Evolutionary conservation across 352 stramenopile species (phyloP), one percentile per base, ranked within the genome.

Genomic region (Pythium pyrilobum): DNA sequence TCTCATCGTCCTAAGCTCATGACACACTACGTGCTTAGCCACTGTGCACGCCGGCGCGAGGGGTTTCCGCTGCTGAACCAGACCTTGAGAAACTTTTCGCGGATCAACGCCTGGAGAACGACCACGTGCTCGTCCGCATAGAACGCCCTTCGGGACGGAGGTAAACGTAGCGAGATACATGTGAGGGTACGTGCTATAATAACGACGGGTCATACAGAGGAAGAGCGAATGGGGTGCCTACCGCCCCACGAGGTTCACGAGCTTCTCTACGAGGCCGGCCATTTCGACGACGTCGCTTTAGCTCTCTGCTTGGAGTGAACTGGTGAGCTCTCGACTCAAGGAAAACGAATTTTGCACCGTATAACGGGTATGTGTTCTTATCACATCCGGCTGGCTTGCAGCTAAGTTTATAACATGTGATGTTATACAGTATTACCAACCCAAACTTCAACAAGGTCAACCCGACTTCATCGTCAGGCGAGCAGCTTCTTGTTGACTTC

Each of bases 51-150:
- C 9, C 16, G 34, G n/a, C 18, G 20, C n/a, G 2, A 48, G 10
- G 28, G 6, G 12, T 24, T 29, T 3, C 6, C 15, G 15, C 27
- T 25, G 34, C 12, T 7, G 21, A n/a, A 10, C 8, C 12, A 2
- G 36, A 94, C 81, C 73, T 95, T 95, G 48, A 95, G 72, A 59
- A 93, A 95, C 41, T 91, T 90, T 39, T 95, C 85, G 31, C 85
- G 82, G 33, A 95, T 81, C 45, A 95, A 65, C 25, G 85, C 85
- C 48, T 83, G 72, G 21, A 95, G 66, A 33, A 95, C 85, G n/a
- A 95, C 81, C 20, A 93, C 69, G 36, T 93, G 82, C 55, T 95
- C 85, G 45, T 95, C 85, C 47, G 85, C 78, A 34, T 95, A 95
- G 53, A 92, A 95, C n/a, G 85, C 82, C 37, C 85, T 95, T 27